Evolutionary conservation across 768 basidiomycete species (phyloP).

Genomic region (Collybia nuda): DNA sequence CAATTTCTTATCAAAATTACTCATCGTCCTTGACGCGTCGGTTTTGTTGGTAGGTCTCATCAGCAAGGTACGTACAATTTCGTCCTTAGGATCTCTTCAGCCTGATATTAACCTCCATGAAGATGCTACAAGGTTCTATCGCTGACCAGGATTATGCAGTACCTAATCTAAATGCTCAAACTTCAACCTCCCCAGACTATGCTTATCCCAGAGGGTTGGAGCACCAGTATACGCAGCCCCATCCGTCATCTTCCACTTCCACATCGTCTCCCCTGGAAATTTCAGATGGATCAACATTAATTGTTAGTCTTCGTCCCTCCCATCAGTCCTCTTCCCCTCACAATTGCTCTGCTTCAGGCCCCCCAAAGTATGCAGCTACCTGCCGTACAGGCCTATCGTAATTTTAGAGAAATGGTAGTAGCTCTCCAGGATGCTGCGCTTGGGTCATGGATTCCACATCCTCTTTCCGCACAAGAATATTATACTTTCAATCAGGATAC

Average conservation of each 20-base stretch:
- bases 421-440: constrained; percentile 3
- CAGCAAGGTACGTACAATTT: not conserved
- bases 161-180: no score
- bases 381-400: not conserved
- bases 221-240: no score
- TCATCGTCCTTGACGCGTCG: not conserved
- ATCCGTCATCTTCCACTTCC: no score
- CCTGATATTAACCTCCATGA: no score
- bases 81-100: not conserved
- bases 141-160: no score
- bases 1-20: not conserved
- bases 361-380: not conserved
- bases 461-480: constrained; percentile 15
- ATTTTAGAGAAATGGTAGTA: constrained; percentile 3
- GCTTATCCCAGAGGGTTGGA: no score
- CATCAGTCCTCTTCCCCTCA: not conserved
- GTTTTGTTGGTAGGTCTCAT: not conserved
- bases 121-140: no score
- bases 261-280: no score
- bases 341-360: not conserved
- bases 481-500: constrained; percentile 12
- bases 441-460: constrained; percentile 17
- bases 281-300: no score
- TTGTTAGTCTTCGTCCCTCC: no score
- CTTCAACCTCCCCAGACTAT: no score